Conservation (phyloP, 306 rosid species). For the Dryas alaskensis region DNA sequence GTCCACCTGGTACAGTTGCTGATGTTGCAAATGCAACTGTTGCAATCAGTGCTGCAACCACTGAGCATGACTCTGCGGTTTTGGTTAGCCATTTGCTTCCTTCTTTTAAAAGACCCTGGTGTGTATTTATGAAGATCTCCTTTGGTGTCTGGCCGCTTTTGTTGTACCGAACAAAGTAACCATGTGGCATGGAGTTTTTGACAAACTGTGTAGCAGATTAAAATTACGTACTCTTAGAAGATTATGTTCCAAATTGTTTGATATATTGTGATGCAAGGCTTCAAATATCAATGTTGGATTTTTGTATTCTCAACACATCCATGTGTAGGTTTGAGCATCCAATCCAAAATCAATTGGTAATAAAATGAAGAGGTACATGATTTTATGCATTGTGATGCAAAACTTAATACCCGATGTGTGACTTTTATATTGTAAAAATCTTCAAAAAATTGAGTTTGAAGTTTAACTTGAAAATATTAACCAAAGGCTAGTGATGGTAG, state of each 20-base stretch:
- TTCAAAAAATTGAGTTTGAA: neutral
- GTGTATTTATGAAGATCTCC: conserved; percentile 41
- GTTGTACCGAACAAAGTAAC: conserved; percentile 38
- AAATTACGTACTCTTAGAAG: neutral
- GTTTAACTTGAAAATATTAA: neutral
- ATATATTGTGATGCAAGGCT: no score
- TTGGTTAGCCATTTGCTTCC: conserved; percentile 51
- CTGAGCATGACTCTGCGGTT: conserved; percentile 57
- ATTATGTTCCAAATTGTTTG: neutral
- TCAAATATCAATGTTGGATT: no score
- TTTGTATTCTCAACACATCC: no score
- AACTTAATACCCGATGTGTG: no score
- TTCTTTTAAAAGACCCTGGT: conserved; percentile 8
- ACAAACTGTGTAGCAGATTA: conserved; percentile 39
- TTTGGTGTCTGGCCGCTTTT: conserved; percentile 28
- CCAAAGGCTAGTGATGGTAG: neutral
- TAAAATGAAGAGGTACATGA: no score
- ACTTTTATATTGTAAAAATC: neutral
- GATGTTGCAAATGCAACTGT: conserved; percentile 49
- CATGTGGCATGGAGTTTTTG: conserved; percentile 31
- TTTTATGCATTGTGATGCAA: no score
- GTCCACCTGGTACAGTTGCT: conserved; percentile 44
- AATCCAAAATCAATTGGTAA: no score
- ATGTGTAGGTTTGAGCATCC: no score
- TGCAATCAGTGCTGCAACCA: conserved; percentile 62